Evolutionary conservation across 805 yeast genomes (phyloP), one percentile per base, ranked within the genome.

Genomic region (Saccharomyces jurei): DNA sequence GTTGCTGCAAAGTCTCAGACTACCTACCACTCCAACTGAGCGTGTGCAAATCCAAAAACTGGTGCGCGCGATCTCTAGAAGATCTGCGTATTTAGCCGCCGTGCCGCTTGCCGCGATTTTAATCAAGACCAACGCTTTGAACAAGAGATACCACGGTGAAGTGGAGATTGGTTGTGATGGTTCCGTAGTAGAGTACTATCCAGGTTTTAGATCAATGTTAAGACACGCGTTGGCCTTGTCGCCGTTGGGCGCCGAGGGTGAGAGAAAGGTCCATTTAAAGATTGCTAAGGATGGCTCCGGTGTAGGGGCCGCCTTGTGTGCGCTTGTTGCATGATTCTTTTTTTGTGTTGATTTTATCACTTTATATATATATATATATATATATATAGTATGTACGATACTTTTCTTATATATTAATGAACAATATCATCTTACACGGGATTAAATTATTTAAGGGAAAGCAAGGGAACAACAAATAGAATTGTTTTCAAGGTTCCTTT

Each of bases 151-250:
- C 64, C 87, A 86, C 62, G 81, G 80, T 57, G 88, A 84, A 64
- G 89, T 92, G 49, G 98, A 92, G 70, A 81, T 94, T 60, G 98
- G 97, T 56, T 91, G 92, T 57, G 99, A 94, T 71, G 99, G 99
- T 28, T 86, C 97, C 8, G 94, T 92, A 52, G 86, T 92, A 50
- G 96, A 92, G 72, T 87, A 82, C 68, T 94, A 91, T 71, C 98
- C 99, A 13, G 91, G 92, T 26, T 92, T 87, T 74, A 83, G 86
- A 73, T 80, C 84, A 5, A 80, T 81, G 79, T 74, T 92, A 58
- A 81, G 92, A 66, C 90, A 87, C 60, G 96, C 96, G 0, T 71
- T 91, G 58, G 76, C 83, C 1, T 66, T 80, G 59, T 80, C 88
- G 44, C 82, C 84, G 59, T 78, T 91, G 48, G 91, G 92, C 55